Base-by-base conservation (phyloP, 2,329 filamentous ascomycete species). In the Aspergillus flavus region DNA sequence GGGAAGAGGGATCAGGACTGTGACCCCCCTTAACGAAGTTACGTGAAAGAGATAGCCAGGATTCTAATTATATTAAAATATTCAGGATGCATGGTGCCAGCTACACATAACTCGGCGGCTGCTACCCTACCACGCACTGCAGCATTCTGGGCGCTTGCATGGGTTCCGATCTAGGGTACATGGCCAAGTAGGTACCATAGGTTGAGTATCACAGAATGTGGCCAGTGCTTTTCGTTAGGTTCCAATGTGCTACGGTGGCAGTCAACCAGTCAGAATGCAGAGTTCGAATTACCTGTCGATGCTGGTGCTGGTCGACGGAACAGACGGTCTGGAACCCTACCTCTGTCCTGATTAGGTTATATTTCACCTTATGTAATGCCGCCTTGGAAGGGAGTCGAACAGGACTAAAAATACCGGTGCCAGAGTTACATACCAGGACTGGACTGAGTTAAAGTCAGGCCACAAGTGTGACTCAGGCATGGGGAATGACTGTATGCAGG, bases 171-270 rank as follows among this genome's bases (percentile, higher is more conserved):
- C 59, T 61, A 26, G 53, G 30, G 45, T 39, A 55, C 52, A 54
- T 36, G 11, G 32, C 41, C 9, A 54, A 41, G 34, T 52, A 41
- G 23, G 10, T 59, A 52, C 32, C 32, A 50, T 52, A 9, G 46
- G 54, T 30, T 19, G 16, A 41, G 52, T 60, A 48, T 61, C 62
- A 61, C 58, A 55, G 56, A 61, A 61, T 64, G 62, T 64, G 62
- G 62, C 52, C 62, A 56, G 62, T 58, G 62, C 59, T 58, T 28
- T 28, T 61, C 58, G 56, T 39, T 61, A 61, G 52, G 58, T 34
- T 58, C 46, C 39, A 30, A 9, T 55, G 52, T 61, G 28, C 59
- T 32, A 56, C 48, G 32, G 58, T 26, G 58, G 36, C 62, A 14
- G 23, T 6, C 45, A 48, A 48, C 62, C 62, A 64, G 55, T 46